A percentile compares a stretch with the other conserved stretches of the same genome.
These are phyloP conservation scores for Micractinium conductrix DNA, from an alignment of 139 green algal species.

Conservation along the genomic window DNA sequence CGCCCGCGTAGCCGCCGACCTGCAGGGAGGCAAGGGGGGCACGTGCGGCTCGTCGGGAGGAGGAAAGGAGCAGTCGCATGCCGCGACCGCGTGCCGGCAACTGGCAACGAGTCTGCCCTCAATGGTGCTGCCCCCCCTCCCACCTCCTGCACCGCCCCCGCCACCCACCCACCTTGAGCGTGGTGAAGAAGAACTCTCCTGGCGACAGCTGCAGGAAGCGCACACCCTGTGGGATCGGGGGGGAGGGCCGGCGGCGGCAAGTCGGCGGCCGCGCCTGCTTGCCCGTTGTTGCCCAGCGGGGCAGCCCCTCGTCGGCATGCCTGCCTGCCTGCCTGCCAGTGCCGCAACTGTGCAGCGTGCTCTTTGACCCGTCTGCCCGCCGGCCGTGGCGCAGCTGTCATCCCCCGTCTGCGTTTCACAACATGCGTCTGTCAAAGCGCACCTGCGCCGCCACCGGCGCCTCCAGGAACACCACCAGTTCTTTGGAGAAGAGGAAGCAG, in stretches of 20 bases:
- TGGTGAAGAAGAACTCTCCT: conserved; percentile 99
- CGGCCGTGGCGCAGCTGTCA: too few species aligned
- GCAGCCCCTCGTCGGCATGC: neutral
- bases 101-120: neutral
- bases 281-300: too few species aligned
- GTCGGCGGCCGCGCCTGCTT: too few species aligned
- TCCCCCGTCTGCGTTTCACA: too few species aligned
- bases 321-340: too few species aligned
- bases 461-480: conserved; percentile 97
- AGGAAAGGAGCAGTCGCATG: neutral
- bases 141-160: too few species aligned
- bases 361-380: neutral
- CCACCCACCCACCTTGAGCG: conserved; percentile 80
- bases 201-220: conserved; percentile 98
- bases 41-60: too few species aligned
- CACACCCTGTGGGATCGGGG: conserved; percentile 72
- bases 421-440: neutral
- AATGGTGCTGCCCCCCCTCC: too few species aligned
- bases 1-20: conserved; percentile 93
- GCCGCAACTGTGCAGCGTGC: neutral
- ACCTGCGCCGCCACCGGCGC: conserved; percentile 79
- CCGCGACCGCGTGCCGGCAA: neutral
- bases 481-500: conserved; percentile 88
- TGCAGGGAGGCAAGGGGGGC: conserved; percentile 38
- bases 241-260: neutral